These are phyloP conservation scores for Discostella pseudostelligera DNA, from an alignment of 108 stramenopile genomes.

Conservation along the genomic window DNA sequence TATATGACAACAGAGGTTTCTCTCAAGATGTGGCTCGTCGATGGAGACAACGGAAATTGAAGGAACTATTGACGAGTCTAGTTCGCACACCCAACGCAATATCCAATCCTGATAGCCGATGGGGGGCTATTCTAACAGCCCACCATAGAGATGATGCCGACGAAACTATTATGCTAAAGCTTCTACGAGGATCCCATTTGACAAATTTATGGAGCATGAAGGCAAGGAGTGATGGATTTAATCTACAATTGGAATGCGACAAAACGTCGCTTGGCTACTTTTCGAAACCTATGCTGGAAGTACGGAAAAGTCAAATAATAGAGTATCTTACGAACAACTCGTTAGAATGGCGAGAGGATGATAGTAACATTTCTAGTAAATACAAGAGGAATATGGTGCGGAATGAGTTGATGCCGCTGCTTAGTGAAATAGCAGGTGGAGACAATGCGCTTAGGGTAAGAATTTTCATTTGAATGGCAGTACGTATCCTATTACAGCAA, in stretches of 20 bases:
- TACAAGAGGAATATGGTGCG: slow-evolving; percentile 86
- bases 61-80: slow-evolving; percentile 36
- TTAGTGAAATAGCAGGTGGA: slow-evolving; percentile 65
- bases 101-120: slow-evolving; percentile 12
- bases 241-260: slow-evolving; percentile 5
- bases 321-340: slow-evolving; percentile 46
- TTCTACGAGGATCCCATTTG: slow-evolving; percentile 79
- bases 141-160: slow-evolving; percentile 85
- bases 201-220: slow-evolving; percentile 75
- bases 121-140: slow-evolving; percentile 77
- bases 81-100: slow-evolving; percentile 2
- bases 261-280: slow-evolving; percentile 42
- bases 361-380: slow-evolving; percentile 63
- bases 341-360: slow-evolving; percentile 79
- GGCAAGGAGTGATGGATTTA: slow-evolving; percentile 33
- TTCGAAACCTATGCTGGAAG: slow-evolving; percentile 70
- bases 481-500: not conserved
- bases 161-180: slow-evolving; percentile 80
- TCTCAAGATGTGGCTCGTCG: slow-evolving; percentile 79
- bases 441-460: slow-evolving; percentile 44
- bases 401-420: slow-evolving; percentile 80
- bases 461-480: slow-evolving; percentile 2
- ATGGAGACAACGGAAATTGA: slow-evolving; percentile 63
- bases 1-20: slow-evolving; percentile 44
- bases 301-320: slow-evolving; percentile 58